Evolutionary conservation across 495 filamentous ascomycete genomes (phyloP), one percentile per base, ranked within the genome.

Genomic region (Penicillium turbatum): DNA sequence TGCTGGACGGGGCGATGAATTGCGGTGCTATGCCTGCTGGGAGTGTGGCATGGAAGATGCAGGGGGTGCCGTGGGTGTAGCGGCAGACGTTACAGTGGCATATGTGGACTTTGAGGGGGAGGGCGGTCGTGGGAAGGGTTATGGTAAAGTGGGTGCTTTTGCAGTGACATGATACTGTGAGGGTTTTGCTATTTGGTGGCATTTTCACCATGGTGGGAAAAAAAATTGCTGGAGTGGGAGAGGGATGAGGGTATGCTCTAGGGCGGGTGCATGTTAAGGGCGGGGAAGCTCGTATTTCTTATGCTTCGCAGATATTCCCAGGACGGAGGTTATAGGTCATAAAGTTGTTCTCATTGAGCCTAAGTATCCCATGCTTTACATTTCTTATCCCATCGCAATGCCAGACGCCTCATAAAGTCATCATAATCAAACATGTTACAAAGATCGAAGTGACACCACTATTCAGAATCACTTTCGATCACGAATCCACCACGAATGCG

Each of bases 21-120:
- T 72, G 66, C 41, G 60, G 68, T 34, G 72, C 52, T 0, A 67
- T 47, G 2, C 72, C 65, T 24, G 75, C 74, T 48, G 63, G 78
- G 19, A 79, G 55, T 2, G 57, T 45, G 4, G 75, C 59, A 39
- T 82, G 81, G n/a, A 78, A 79, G 19, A 66, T 72, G 47, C 73
- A 82, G 8, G 82, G 69, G 4, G 79, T 66, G 36, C 86, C 86
- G 13, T 79, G 78, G 5, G 69, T 68, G 52, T 80, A 80, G 42
- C 86, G 82, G 58, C 84, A 88, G 40, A 72, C 71, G 60, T 69
- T 67, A 72, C 86, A 89, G 57, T 85, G 84, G 68, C 86, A 89
- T 37, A 89, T 53, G 35, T 72, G 68, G n/a, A 68, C 54, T 40
- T 61, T 48, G 11, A 71, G 48, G 6, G 68, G 70, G 27, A 71